These are phyloP conservation scores for Plasmodium coatneyi DNA, from an alignment of 169 alveolate species.

Conservation along the genomic window DNA sequence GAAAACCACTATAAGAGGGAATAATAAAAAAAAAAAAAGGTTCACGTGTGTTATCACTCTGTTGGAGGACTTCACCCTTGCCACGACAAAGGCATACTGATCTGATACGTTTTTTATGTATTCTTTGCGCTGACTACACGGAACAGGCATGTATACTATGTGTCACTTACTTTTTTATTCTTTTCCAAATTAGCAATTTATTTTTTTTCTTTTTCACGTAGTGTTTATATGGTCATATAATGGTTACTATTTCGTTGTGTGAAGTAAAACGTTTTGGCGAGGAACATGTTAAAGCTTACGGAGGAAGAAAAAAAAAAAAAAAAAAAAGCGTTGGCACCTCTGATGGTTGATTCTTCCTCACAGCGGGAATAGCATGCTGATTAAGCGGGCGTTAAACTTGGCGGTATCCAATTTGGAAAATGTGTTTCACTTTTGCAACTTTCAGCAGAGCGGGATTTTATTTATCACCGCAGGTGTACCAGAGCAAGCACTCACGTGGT, in stretches of 20 bases:
- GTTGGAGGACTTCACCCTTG: background rate
- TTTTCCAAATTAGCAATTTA: background rate
- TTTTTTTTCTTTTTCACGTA: background rate
- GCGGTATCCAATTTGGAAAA: background rate
- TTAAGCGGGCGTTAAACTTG: background rate
- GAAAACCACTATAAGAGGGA: slow-evolving; percentile 46
- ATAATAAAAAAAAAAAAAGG: background rate
- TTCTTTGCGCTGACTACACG: background rate
- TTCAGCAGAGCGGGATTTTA: background rate
- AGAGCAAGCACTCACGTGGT: background rate
- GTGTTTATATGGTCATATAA: background rate
- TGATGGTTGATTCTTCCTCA: background rate
- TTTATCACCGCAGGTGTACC: background rate
- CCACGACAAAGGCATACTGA: background rate
- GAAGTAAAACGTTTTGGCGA: background rate
- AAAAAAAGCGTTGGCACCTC: background rate
- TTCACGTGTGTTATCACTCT: background rate
- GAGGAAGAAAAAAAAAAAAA: too few relatives aligned
- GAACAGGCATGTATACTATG: background rate
- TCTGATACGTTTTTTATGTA: background rate
- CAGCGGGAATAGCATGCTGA: background rate
- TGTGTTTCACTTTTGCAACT: background rate
- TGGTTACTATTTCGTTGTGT: background rate
- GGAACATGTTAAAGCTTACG: background rate
- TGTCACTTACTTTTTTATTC: background rate